phyloP scores from a whole-genome alignment of 306 rosid genomes.

The Prunus mira region DNA sequence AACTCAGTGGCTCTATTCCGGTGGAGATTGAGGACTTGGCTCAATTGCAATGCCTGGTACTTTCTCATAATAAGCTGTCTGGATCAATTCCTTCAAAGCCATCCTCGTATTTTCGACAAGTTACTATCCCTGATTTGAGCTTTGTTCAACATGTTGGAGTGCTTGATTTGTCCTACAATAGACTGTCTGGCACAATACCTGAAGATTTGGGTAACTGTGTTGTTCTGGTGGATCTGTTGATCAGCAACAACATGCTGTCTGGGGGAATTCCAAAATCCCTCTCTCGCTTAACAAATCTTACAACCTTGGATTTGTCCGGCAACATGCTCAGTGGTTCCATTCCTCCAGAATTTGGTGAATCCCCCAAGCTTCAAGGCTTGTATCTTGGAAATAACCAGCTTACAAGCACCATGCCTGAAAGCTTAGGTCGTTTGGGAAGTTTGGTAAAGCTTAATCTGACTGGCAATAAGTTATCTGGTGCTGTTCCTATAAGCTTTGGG shows the following conservation, averaged over 20 bases:
- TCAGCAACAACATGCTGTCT: constrained; percentile 69
- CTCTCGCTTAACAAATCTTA: constrained; percentile 58
- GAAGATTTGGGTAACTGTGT: constrained; percentile 68
- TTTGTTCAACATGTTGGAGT: constrained; percentile 94
- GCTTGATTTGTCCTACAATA: constrained; percentile 76
- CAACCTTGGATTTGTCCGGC: constrained; percentile 86
- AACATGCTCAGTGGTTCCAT: constrained; percentile 77
- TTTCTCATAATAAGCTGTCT: constrained; percentile 78
- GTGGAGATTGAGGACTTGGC: constrained; percentile 51
- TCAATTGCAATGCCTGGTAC: constrained; percentile 81
- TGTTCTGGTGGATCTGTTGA: constrained; percentile 62
- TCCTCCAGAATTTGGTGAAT: constrained; percentile 65
- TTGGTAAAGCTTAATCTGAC: constrained; percentile 95
- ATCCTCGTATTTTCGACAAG: constrained; percentile 68
- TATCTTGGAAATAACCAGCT: constrained; percentile 75
- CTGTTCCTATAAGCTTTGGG: constrained; percentile 61
- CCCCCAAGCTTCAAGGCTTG: constrained; percentile 78
- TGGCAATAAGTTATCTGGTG: constrained; percentile 63
- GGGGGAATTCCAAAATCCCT: constrained; percentile 74
- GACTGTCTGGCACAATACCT: constrained; percentile 81
- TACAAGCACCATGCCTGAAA: constrained; percentile 57
- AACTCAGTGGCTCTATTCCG: constrained; percentile 67
- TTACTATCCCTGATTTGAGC: constrained; percentile 70
- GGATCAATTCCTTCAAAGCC: constrained; percentile 78
- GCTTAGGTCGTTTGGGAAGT: constrained; percentile 53